Percentiles rank a stretch among this genome's conserved stretches.
These are phyloP conservation scores for Magnusiomyces suaveolens DNA, from an alignment of 1,139 yeast genomes.

Conservation along the genomic window DNA sequence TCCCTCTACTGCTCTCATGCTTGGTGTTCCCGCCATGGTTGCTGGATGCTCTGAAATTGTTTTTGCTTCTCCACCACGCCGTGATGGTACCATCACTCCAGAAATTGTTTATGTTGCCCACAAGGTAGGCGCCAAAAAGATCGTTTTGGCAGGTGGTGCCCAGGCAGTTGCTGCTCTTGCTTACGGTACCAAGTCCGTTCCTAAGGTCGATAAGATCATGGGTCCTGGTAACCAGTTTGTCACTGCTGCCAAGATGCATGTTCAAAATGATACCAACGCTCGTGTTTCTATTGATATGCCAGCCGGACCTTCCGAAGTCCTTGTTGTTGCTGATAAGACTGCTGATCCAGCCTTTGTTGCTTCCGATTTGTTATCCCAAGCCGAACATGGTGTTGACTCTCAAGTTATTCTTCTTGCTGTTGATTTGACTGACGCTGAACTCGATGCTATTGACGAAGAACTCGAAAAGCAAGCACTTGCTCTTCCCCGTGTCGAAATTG, in stretches of 20 bases:
- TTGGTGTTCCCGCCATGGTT: conserved; percentile 96
- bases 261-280: conserved; percentile 91
- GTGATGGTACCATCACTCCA: conserved; percentile 87
- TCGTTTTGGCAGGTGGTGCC: conserved; percentile 97
- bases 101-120: conserved; percentile 97
- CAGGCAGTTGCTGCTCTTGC: conserved; percentile 99
- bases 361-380: conserved; percentile 88
- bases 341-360: conserved; percentile 96
- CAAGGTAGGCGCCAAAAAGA: conserved; percentile 82
- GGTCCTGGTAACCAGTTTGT: conserved; percentile 99
- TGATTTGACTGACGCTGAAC: conserved; percentile 48
- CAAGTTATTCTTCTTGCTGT: conserved; percentile 91
- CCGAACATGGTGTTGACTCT: conserved; percentile 97
- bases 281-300: conserved; percentile 98
- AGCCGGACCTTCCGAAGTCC: conserved; percentile 97
- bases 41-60: conserved; percentile 93
- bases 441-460: conserved; percentile 66
- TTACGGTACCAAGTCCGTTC: conserved; percentile 85
- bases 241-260: conserved; percentile 97
- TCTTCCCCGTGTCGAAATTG: conserved; percentile 91
- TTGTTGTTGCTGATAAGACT: conserved; percentile 76
- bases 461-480: conserved; percentile 71
- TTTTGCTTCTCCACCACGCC: conserved; percentile 96
- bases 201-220: conserved; percentile 90
- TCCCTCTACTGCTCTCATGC: conserved; percentile 96